Evolutionary conservation across 2,329 filamentous ascomycete genomes (phyloP).

Genomic region (Chrysoporthe cubensis): DNA sequence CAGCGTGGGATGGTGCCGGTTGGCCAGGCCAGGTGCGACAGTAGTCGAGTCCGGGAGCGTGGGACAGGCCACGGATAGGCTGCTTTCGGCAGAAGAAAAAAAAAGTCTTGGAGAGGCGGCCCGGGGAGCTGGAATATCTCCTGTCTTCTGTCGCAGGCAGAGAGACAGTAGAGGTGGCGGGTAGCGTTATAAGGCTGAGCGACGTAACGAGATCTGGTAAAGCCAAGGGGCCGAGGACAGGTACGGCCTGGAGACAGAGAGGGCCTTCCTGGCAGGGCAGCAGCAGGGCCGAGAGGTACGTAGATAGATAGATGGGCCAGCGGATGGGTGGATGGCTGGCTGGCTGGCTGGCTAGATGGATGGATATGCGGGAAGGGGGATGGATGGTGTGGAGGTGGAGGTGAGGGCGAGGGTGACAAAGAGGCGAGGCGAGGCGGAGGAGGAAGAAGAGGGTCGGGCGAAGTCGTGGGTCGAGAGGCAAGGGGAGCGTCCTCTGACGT

Average conservation of each 20-base stretch:
- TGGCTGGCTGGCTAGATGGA: neutral
- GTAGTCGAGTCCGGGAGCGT: conserved; percentile 2
- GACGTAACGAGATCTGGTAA: conserved; percentile 39
- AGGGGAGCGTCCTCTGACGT: conserved; percentile 24
- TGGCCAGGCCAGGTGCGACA: neutral
- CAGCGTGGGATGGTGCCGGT: neutral
- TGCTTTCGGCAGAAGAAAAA: conserved; percentile 4
- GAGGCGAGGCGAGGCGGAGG: conserved; percentile 34
- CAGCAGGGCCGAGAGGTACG: neutral
- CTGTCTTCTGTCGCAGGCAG: neutral
- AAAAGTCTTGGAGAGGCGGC: neutral
- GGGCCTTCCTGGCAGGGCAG: neutral
- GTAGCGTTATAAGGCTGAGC: conserved; percentile 8
- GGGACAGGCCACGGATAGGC: neutral
- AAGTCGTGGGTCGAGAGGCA: conserved; percentile 21
- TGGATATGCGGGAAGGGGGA: neutral
- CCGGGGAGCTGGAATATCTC: neutral
- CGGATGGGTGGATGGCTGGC: no score
- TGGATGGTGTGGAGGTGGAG: neutral
- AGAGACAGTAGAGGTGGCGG: neutral
- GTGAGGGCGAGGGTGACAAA: conserved; percentile 44
- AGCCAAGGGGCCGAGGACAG: conserved; percentile 37
- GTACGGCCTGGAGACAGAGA: neutral
- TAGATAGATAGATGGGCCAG: neutral
- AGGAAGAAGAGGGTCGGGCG: conserved; percentile 2